Conservation (phyloP, 345 rosid genomes). For the Bruguiera gymnorhiza region DNA sequence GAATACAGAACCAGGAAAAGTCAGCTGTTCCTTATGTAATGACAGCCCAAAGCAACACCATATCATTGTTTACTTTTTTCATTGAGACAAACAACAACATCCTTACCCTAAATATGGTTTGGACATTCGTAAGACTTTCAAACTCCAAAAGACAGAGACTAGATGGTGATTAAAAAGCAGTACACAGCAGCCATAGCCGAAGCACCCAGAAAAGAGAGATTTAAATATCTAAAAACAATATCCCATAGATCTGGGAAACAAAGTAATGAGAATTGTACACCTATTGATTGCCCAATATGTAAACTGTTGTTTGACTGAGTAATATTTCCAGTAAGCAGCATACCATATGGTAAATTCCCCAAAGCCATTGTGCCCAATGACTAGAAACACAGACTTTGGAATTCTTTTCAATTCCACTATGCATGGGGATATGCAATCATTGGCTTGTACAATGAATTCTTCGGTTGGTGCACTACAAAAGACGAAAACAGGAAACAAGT, state of each 20-base stretch:
- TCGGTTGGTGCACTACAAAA: conserved; percentile 54
- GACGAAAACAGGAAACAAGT: conserved; percentile 15
- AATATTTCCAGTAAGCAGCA: conserved; percentile 16
- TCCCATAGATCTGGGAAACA: conserved; percentile 8
- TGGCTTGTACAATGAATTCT: conserved; percentile 45
- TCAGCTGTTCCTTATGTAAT: too few relatives aligned
- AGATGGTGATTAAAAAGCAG: too few relatives aligned
- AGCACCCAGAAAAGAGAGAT: not conserved
- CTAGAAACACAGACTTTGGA: conserved; percentile 52
- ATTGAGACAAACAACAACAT: too few relatives aligned
- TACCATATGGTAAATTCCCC: conserved; percentile 88
- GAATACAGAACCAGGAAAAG: too few relatives aligned
- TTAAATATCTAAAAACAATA: not conserved
- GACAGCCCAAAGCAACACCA: too few relatives aligned
- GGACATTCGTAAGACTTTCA: too few relatives aligned
- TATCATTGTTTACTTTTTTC: too few relatives aligned
- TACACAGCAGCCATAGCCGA: too few relatives aligned
- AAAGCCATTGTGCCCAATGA: conserved; percentile 69
- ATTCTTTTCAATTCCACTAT: conserved; percentile 71
- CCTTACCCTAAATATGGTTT: too few relatives aligned
- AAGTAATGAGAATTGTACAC: not conserved
- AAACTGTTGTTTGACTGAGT: conserved; percentile 1
- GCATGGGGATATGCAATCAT: conserved; percentile 45
- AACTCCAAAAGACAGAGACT: too few relatives aligned
- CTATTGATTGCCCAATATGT: not conserved